These are phyloP conservation scores for Sambucus nigra DNA, from an alignment of 129 eudicot genomes.

Conservation along the genomic window DNA sequence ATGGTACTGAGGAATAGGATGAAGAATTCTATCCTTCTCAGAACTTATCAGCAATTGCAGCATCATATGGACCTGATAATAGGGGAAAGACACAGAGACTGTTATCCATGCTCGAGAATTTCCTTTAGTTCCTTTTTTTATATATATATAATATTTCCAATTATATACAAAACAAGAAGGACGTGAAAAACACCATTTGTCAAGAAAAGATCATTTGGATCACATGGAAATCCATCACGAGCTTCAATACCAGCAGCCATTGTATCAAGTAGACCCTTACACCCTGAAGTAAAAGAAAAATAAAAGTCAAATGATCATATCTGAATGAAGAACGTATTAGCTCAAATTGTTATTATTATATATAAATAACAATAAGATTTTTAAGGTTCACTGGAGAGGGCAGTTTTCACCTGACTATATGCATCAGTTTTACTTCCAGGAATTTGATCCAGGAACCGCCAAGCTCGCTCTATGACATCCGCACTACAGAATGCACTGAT, in stretches of 20 bases:
- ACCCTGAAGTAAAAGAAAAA: conserved; percentile 41
- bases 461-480: conserved; percentile 77
- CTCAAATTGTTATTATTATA: neutral
- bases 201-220: conserved; percentile 85
- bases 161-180: neutral
- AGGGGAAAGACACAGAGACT: neutral
- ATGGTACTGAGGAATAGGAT: conserved; percentile 97
- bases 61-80: conserved; percentile 90
- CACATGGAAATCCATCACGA: conserved; percentile 87
- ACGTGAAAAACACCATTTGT: conserved; percentile 50
- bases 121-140: neutral
- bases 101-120: neutral
- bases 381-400: neutral
- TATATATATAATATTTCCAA: neutral
- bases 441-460: conserved; percentile 69
- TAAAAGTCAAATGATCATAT: conserved; percentile 2
- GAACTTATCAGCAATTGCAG: conserved; percentile 84
- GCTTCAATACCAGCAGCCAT: conserved; percentile 92
- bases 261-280: conserved; percentile 83
- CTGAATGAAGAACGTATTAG: neutral
- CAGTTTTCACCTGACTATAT: conserved; percentile 74
- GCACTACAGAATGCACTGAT: conserved; percentile 29
- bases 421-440: conserved; percentile 98
- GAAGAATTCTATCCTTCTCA: conserved; percentile 78
- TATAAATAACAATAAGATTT: too few relatives aligned